phyloP scores from a whole-genome alignment of 2,329 filamentous ascomycete genomes.

The Epichloe typhina region DNA sequence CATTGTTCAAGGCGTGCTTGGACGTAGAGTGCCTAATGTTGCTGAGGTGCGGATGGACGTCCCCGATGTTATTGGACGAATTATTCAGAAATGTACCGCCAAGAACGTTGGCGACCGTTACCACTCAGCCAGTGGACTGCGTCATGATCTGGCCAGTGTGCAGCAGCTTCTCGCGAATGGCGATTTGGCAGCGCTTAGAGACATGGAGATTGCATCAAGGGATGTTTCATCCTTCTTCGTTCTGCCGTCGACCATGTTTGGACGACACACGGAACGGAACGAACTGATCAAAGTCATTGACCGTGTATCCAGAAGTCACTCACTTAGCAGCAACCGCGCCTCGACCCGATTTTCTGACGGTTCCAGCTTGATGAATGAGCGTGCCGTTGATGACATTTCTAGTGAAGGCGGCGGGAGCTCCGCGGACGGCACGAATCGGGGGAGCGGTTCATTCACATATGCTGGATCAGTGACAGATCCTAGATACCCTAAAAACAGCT shows the following conservation, averaged over 20 bases:
- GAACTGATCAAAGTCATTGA: conserved; percentile 64
- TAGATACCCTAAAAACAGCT: conserved; percentile 23
- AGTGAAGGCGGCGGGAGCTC: conserved; percentile 47
- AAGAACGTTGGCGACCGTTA: conserved; percentile 82
- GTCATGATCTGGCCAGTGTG: conserved; percentile 64
- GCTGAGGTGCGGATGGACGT: conserved; percentile 69
- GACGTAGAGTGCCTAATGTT: conserved; percentile 62
- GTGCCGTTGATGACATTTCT: conserved; percentile 38
- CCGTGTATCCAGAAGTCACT: conserved; percentile 55
- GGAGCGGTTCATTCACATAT: conserved; percentile 36
- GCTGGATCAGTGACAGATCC: conserved; percentile 26
- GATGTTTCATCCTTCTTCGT: conserved; percentile 91
- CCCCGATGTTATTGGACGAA: conserved; percentile 66
- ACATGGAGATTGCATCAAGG: conserved; percentile 65
- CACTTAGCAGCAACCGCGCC: conserved; percentile 28
- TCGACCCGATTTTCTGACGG: conserved; percentile 37
- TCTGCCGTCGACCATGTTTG: conserved; percentile 69
- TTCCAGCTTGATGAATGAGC: conserved; percentile 39
- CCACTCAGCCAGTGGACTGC: conserved; percentile 75
- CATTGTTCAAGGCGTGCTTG: conserved; percentile 80
- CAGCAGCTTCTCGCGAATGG: conserved; percentile 64
- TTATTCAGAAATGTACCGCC: conserved; percentile 86
- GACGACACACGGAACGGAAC: conserved; percentile 58
- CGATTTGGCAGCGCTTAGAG: conserved; percentile 54
- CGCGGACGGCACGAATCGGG: conserved; percentile 33